Evolutionary conservation across 345 rosid species (phyloP).

Genomic region (Populus davidiana): DNA sequence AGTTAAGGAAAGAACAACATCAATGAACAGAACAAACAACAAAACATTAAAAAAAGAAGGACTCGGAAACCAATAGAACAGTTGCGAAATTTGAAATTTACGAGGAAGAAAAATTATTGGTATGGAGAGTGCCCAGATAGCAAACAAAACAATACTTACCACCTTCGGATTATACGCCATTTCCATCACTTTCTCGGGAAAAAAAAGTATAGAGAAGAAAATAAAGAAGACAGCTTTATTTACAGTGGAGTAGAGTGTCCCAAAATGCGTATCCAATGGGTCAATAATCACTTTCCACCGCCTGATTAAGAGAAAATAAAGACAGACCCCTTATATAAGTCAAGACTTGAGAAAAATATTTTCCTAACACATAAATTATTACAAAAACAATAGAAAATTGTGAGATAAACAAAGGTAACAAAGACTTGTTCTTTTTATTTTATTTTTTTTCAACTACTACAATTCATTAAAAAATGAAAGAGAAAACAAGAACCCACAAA

Average conservation of each 20-base stretch:
- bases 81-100: not conserved
- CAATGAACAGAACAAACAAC: not conserved
- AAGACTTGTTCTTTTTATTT: not conserved
- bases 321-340: conserved; percentile 11
- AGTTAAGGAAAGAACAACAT: not conserved
- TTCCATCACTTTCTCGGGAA: conserved; percentile 33
- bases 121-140: conserved; percentile 10
- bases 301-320: conserved; percentile 19
- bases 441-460: not conserved
- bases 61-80: conserved; percentile 27
- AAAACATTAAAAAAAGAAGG: not conserved
- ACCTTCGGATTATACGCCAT: conserved; percentile 54
- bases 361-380: not conserved
- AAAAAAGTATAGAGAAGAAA: not conserved
- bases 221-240: not conserved
- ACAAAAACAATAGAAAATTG: not conserved
- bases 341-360: conserved; percentile 17
- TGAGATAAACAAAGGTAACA: not conserved
- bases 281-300: conserved; percentile 10
- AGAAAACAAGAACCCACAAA: not conserved
- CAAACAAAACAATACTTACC: conserved; percentile 28
- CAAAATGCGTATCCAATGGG: conserved; percentile 30
- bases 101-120: not conserved
- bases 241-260: conserved; percentile 1
- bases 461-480: not conserved